Evolutionary conservation across 768 basidiomycete species (phyloP).

Genomic region (Mycena indigotica): DNA sequence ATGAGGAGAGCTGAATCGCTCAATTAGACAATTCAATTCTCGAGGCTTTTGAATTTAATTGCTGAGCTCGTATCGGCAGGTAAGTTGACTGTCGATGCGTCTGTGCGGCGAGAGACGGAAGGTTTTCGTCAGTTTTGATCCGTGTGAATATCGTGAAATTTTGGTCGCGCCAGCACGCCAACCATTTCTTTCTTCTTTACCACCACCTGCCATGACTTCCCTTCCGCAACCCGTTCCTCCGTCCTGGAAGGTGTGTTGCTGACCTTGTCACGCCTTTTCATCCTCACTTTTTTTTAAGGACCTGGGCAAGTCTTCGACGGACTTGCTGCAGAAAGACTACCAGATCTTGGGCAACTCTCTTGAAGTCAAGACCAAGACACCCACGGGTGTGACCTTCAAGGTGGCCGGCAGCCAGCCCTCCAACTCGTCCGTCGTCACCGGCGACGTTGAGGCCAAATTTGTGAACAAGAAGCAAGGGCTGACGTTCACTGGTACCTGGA

Average conservation of each 20-base stretch:
- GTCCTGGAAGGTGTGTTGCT: conserved; percentile 82
- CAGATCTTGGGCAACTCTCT: conserved; percentile 71
- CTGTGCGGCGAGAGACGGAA: background rate
- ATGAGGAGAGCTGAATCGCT: background rate
- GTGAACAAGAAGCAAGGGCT: conserved; percentile 89
- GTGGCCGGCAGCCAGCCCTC: conserved; percentile 82
- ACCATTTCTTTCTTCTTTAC: conserved; percentile 1
- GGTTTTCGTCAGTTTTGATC: background rate
- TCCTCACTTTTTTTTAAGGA: conserved; percentile 52
- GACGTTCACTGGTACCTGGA: conserved; percentile 94
- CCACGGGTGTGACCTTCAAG: conserved; percentile 91
- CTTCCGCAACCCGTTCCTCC: conserved; percentile 95
- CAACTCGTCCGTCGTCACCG: conserved; percentile 71
- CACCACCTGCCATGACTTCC: conserved; percentile 77
- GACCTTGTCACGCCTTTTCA: background rate
- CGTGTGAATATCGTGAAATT: background rate
- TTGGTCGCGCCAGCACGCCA: background rate
- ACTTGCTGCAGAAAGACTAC: conserved; percentile 93
- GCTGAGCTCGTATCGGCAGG: background rate
- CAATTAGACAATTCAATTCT: background rate
- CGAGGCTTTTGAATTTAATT: background rate
- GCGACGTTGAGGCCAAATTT: conserved; percentile 97
- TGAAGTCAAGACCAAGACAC: conserved; percentile 88
- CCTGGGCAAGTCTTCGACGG: conserved; percentile 96
- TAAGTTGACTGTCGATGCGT: background rate